phyloP scores from a whole-genome alignment of 441 rosid species.

The Erodium moschatum region DNA sequence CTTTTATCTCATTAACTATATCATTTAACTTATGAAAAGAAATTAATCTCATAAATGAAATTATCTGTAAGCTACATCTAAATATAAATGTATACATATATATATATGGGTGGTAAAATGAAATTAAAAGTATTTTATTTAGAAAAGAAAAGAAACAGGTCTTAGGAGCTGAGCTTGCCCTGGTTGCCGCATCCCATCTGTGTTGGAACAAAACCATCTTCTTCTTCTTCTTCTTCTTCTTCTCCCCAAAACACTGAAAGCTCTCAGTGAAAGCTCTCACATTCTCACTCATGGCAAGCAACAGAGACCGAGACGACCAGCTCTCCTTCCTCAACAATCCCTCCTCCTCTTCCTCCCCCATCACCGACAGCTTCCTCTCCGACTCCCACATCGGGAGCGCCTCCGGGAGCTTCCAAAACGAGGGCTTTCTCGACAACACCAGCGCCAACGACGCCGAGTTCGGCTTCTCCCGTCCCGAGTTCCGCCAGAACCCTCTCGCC shows the following conservation, averaged over 20 bases:
- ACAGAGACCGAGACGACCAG: slow-evolving; percentile 54
- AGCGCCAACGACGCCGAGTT: slow-evolving; percentile 46
- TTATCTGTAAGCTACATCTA: no score
- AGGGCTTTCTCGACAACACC: slow-evolving; percentile 38
- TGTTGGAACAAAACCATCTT: not conserved
- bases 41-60: no score
- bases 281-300: slow-evolving; percentile 41
- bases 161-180: no score
- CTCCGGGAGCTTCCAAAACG: slow-evolving; percentile 55
- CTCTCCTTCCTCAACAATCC: slow-evolving; percentile 44
- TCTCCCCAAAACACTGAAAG: no score
- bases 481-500: slow-evolving; percentile 49
- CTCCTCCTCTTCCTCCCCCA: slow-evolving; percentile 59
- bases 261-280: not conserved
- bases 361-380: slow-evolving; percentile 43
- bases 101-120: no score
- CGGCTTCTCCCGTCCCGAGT: slow-evolving; percentile 77
- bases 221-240: no score
- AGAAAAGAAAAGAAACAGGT: no score
- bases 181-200: not conserved
- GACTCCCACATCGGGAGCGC: slow-evolving; percentile 33
- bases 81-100: no score
- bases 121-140: no score
- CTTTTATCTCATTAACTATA: no score
- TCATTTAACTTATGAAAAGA: no score